Evolutionary conservation across 306 rosid genomes (phyloP).

Genomic region (Urtica urens): DNA sequence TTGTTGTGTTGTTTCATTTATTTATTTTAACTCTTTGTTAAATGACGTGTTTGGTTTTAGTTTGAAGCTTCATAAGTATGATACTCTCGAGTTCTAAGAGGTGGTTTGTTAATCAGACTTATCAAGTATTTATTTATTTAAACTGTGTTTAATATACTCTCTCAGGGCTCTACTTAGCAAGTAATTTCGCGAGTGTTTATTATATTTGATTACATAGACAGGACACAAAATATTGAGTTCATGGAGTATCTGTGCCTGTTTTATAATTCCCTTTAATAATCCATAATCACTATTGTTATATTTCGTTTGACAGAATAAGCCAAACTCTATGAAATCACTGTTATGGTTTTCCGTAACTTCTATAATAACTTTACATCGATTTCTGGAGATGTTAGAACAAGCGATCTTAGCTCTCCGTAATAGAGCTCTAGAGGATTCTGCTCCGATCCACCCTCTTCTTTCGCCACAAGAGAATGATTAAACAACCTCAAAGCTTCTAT

Average conservation of each 20-base stretch:
- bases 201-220: too few relatives aligned
- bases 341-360: too few relatives aligned
- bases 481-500: slow-evolving; percentile 47
- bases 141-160: slow-evolving; percentile 6
- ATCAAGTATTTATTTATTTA: slow-evolving; percentile 1
- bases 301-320: too few relatives aligned
- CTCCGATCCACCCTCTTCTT: slow-evolving; percentile 21
- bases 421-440: slow-evolving; percentile 23
- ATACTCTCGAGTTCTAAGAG: neutral
- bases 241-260: too few relatives aligned
- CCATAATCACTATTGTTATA: too few relatives aligned
- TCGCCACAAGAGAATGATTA: slow-evolving; percentile 30
- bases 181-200: too few relatives aligned
- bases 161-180: too few relatives aligned
- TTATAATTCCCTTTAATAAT: too few relatives aligned
- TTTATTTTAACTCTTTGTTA: slow-evolving; percentile 3
- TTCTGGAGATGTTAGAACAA: slow-evolving; percentile 37
- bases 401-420: slow-evolving; percentile 35
- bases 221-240: too few relatives aligned
- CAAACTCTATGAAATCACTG: too few relatives aligned
- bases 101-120: neutral
- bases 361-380: slow-evolving; percentile 27
- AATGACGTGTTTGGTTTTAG: slow-evolving; percentile 12
- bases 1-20: neutral
- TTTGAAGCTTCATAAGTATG: neutral